A percentile compares a stretch with the other conserved stretches of the same genome.
These are phyloP conservation scores for Laetiporus sulphureus DNA, from an alignment of 1,284 basidiomycete genomes.

Conservation along the genomic window DNA sequence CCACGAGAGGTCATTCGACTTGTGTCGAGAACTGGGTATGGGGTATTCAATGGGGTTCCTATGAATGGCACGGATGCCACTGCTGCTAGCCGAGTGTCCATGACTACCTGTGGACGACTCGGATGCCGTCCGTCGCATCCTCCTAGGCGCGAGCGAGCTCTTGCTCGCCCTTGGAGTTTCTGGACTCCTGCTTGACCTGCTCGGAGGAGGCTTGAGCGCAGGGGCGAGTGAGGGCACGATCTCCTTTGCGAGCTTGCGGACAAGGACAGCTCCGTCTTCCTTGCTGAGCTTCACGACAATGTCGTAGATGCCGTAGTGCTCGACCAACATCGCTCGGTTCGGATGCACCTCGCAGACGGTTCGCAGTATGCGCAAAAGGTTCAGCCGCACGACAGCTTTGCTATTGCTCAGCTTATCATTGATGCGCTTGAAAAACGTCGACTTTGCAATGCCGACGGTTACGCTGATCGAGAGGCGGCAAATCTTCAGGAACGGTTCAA, in stretches of 20 bases:
- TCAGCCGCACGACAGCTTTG: slow-evolving; percentile 86
- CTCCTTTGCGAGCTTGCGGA: slow-evolving; percentile 82
- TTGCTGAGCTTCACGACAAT: slow-evolving; percentile 76
- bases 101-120: slow-evolving; percentile 33
- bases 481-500: slow-evolving; percentile 91
- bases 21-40: too few species aligned
- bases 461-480: slow-evolving; percentile 74
- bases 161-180: slow-evolving; percentile 32
- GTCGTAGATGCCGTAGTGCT: slow-evolving; percentile 70
- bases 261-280: slow-evolving; percentile 83
- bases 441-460: slow-evolving; percentile 72
- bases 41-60: too few species aligned
- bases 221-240: slow-evolving; percentile 71
- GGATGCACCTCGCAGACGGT: slow-evolving; percentile 87
- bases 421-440: slow-evolving; percentile 82
- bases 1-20: too few species aligned
- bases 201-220: slow-evolving; percentile 45
- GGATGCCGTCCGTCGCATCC: slow-evolving; percentile 59
- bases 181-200: slow-evolving; percentile 28
- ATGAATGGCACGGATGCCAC: too few species aligned
- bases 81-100: not conserved
- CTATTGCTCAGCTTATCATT: slow-evolving; percentile 78
- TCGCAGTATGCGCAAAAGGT: slow-evolving; percentile 81
- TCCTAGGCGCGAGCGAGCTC: slow-evolving; percentile 54
- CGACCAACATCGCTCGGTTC: slow-evolving; percentile 75